phyloP scores from a whole-genome alignment of 2,329 filamentous ascomycete species.

The Alternaria sp. region DNA sequence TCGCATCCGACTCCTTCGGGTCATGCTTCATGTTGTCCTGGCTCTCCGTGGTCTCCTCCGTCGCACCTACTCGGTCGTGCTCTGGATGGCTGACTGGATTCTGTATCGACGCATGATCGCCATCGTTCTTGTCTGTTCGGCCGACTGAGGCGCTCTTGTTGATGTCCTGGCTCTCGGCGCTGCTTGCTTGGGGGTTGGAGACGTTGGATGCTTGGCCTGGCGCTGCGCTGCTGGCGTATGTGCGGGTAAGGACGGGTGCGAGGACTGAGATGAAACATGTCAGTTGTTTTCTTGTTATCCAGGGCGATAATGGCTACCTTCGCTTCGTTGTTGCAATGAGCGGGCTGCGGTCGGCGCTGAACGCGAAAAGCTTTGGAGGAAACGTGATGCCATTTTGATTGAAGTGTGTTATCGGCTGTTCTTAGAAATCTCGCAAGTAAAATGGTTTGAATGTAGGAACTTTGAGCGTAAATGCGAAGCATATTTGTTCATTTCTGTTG shows the following conservation, averaged over 20 bases:
- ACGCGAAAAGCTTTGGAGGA: conserved; percentile 14
- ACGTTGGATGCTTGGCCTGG: conserved; percentile 24
- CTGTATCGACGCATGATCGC: conserved; percentile 15
- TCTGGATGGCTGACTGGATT: conserved; percentile 24
- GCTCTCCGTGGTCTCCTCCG: conserved; percentile 26
- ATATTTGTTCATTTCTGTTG: neutral
- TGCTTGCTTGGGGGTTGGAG: conserved; percentile 20
- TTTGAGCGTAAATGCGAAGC: neutral
- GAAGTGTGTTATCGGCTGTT: neutral
- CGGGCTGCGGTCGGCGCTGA: conserved; percentile 1
- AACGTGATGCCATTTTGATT: conserved; percentile 9
- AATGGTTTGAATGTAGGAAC: neutral
- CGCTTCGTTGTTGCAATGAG: conserved; percentile 9
- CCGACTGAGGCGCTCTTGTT: conserved; percentile 21
- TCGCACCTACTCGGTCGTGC: conserved; percentile 11
- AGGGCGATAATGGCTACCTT: neutral
- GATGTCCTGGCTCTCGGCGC: conserved; percentile 19
- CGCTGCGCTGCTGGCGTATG: conserved; percentile 13
- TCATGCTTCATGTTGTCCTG: conserved; percentile 30
- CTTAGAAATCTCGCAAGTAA: accelerated
- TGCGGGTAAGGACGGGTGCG: conserved; percentile 9
- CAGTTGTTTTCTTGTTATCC: neutral
- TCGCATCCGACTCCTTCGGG: conserved; percentile 23
- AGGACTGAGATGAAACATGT: neutral
- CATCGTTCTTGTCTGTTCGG: conserved; percentile 11